Evolutionary conservation across 2,329 filamentous ascomycete genomes (phyloP).

Genomic region (Alternaria sp.): DNA sequence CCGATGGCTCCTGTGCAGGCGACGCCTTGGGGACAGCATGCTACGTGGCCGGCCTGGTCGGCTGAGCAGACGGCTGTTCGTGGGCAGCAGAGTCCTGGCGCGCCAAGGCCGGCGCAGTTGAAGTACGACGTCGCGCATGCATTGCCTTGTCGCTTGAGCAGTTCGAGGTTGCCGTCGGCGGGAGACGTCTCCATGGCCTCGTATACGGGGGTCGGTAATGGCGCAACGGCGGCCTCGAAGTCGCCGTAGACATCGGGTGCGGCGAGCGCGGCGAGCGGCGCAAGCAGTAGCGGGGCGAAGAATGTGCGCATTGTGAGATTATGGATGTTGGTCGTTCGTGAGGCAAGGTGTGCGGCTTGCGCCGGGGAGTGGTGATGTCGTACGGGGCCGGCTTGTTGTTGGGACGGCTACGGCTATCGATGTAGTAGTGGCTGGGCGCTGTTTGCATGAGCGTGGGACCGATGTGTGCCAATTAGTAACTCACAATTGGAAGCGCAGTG

Average conservation of each 20-base stretch:
- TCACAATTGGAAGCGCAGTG: not conserved
- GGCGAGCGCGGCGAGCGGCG: slow-evolving; percentile 38
- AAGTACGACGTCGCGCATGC: slow-evolving; percentile 61
- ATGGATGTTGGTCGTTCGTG: not conserved
- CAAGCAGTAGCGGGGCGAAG: slow-evolving; percentile 34
- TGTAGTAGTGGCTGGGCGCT: slow-evolving; percentile 2
- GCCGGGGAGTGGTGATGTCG: slow-evolving; percentile 13
- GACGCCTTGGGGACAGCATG: slow-evolving; percentile 65
- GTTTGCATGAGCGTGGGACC: not conserved
- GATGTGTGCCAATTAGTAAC: not conserved
- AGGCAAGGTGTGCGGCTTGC: slow-evolving; percentile 14
- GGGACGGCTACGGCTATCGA: slow-evolving; percentile 13
- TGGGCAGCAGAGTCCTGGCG: slow-evolving; percentile 63
- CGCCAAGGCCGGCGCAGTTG: slow-evolving; percentile 60
- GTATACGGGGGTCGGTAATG: slow-evolving; percentile 24
- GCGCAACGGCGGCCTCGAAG: slow-evolving; percentile 40
- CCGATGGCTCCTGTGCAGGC: slow-evolving; percentile 60
- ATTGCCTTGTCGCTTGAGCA: slow-evolving; percentile 47
- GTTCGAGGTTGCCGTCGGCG: slow-evolving; percentile 29
- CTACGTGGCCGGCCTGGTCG: slow-evolving; percentile 64
- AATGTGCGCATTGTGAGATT: slow-evolving; percentile 37
- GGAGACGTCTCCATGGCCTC: slow-evolving; percentile 32
- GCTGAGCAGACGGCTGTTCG: slow-evolving; percentile 61
- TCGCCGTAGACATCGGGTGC: slow-evolving; percentile 35
- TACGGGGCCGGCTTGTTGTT: slow-evolving; percentile 5